A percentile compares a stretch with the other conserved stretches of the same genome.
These are phyloP conservation scores for Fusarium oligoseptatum DNA, from an alignment of 2,329 filamentous ascomycete species.

Conservation along the genomic window DNA sequence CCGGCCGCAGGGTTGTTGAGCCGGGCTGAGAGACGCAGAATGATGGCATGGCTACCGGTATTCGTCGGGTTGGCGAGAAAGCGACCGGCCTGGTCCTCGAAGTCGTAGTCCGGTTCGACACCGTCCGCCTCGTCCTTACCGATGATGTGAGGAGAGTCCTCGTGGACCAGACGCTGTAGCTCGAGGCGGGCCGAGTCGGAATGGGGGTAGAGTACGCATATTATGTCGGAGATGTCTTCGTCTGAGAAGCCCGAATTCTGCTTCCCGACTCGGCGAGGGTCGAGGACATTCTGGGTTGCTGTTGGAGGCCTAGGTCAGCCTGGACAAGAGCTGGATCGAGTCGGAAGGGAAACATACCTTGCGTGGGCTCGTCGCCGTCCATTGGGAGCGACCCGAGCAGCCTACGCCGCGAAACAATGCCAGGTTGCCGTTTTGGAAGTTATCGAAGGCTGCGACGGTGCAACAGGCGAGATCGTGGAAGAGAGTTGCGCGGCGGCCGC, in stretches of 20 bases:
- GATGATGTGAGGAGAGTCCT: conserved; percentile 64
- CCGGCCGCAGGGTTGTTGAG: conserved; percentile 78
- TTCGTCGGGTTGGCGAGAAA: conserved; percentile 62
- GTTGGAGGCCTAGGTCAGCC: conserved; percentile 31
- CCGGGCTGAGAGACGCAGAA: conserved; percentile 81
- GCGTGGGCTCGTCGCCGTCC: conserved; percentile 60
- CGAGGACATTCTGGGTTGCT: conserved; percentile 85
- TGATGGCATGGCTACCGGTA: conserved; percentile 75
- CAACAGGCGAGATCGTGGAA: conserved; percentile 8
- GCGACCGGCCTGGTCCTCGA: conserved; percentile 63
- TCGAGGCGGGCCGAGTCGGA: conserved; percentile 80
- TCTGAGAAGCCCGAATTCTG: conserved; percentile 87
- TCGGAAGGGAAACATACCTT: conserved; percentile 50
- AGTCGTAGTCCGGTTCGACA: conserved; percentile 65
- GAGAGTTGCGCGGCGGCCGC: conserved; percentile 18
- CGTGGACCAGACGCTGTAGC: conserved; percentile 66
- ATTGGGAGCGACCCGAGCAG: conserved; percentile 54
- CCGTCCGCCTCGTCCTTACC: conserved; percentile 62
- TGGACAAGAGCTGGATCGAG: conserved; percentile 2
- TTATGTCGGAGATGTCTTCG: conserved; percentile 87
- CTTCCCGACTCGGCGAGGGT: conserved; percentile 82
- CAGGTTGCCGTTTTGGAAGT: conserved; percentile 32
- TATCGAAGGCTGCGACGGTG: conserved; percentile 18
- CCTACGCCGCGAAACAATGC: conserved; percentile 41
- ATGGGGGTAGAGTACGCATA: conserved; percentile 87